phyloP scores from a whole-genome alignment of 2,329 filamentous ascomycete genomes.

The Alternaria metachromatica region DNA sequence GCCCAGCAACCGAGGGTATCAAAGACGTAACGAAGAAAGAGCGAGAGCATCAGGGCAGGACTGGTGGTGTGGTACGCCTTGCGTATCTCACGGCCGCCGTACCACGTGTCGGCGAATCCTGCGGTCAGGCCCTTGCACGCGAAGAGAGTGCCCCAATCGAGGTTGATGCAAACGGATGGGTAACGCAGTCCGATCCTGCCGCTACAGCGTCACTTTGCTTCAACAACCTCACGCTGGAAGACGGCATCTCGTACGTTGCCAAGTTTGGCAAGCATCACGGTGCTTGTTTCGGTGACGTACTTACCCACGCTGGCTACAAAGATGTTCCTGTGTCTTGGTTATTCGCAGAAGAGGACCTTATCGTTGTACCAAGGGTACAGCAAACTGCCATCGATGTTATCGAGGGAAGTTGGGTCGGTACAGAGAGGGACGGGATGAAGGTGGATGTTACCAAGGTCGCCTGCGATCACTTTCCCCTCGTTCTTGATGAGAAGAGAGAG shows the following conservation, averaged over 20 bases:
- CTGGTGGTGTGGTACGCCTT: conserved; percentile 38
- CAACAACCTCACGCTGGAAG: conserved; percentile 21
- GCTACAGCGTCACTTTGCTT: conserved; percentile 19
- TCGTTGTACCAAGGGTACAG: conserved; percentile 44
- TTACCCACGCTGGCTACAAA: conserved; percentile 52
- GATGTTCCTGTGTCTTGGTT: conserved; percentile 52
- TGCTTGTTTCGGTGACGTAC: conserved; percentile 39
- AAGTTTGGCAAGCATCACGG: conserved; percentile 42
- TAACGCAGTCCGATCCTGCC: conserved; percentile 13
- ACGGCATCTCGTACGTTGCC: conserved; percentile 17
- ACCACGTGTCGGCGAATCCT: conserved; percentile 19
- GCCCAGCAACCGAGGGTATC: conserved; percentile 35
- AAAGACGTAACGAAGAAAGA: conserved; percentile 39
- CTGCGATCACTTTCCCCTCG: conserved; percentile 44
- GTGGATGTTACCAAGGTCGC: conserved; percentile 50
- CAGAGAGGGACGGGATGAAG: conserved; percentile 40
- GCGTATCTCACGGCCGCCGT: conserved; percentile 30
- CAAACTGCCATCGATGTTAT: conserved; percentile 45
- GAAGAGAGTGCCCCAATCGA: not conserved
- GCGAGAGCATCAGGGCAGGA: conserved; percentile 32
- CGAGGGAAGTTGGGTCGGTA: conserved; percentile 35
- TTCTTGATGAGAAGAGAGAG: conserved; percentile 30
- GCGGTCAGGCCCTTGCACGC: conserved; percentile 4
- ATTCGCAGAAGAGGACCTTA: conserved; percentile 47
- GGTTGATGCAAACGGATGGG: conserved; percentile 25